Evolutionary conservation across 768 basidiomycete genomes (phyloP).

Genomic region (Hydnomerulius pinastri): DNA sequence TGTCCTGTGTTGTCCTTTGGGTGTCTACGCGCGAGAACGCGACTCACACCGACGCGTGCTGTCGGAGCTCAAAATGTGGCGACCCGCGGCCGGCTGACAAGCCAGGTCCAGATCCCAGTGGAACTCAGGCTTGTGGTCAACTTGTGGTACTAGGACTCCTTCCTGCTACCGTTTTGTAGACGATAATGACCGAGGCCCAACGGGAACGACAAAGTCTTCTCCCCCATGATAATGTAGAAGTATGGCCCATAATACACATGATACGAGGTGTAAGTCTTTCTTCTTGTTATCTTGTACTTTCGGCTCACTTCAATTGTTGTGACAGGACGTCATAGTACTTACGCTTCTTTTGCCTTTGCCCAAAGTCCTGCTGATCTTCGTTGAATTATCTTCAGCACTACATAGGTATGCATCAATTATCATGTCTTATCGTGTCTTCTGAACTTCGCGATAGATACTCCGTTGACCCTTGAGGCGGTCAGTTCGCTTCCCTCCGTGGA

Average conservation of each 20-base stretch:
- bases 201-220: constrained; percentile 42
- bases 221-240: constrained; percentile 57
- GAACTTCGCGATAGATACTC: constrained; percentile 61
- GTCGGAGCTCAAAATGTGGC: constrained; percentile 37
- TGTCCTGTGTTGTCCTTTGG: no score
- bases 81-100: constrained; percentile 13
- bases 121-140: no score
- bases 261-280: constrained; percentile 57
- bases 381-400: constrained; percentile 51
- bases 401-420: constrained; percentile 51
- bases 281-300: background rate
- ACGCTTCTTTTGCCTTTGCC: constrained; percentile 4
- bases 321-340: constrained; percentile 64
- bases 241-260: constrained; percentile 82
- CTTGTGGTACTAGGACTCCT: no score
- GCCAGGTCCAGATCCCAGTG: no score
- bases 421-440: constrained; percentile 1
- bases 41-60: constrained; percentile 29
- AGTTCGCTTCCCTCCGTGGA: constrained; percentile 24
- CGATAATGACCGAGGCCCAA: constrained; percentile 16
- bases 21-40: constrained; percentile 30
- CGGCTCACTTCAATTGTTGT: constrained; percentile 13
- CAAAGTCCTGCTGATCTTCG: constrained; percentile 4
- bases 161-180: constrained; percentile 1
- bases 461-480: constrained; percentile 79